phyloP scores from a whole-genome alignment of 257 asterid genomes.

The Knoxia roxburghii region DNA sequence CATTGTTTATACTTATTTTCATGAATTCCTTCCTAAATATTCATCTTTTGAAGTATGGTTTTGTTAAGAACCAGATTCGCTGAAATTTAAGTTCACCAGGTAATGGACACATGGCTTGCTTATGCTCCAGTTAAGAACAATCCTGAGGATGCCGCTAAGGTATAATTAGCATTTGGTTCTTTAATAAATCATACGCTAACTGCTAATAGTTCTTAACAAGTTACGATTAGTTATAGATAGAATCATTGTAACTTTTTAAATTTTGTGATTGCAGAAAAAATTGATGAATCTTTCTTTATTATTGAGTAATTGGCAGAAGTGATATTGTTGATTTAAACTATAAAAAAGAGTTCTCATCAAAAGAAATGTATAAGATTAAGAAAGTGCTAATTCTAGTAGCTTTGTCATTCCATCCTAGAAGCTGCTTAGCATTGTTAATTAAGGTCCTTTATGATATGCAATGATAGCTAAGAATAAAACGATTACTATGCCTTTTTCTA shows the following conservation, averaged over 20 bases:
- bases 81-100: slow-evolving; percentile 26
- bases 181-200: background rate
- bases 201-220: background rate
- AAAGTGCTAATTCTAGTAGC: background rate
- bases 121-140: slow-evolving; percentile 99
- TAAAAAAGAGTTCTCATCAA: background rate
- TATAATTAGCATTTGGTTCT: slow-evolving; percentile 19
- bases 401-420: background rate
- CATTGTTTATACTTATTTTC: slow-evolving; percentile 15
- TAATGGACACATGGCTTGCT: slow-evolving; percentile 90
- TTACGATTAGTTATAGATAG: background rate
- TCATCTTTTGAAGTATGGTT: slow-evolving; percentile 1
- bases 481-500: background rate
- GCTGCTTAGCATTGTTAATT: background rate
- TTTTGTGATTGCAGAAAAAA: background rate
- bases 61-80: background rate
- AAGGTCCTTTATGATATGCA: background rate
- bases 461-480: background rate
- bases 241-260: background rate
- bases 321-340: background rate
- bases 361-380: background rate
- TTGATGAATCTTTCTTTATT: background rate
- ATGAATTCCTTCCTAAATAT: background rate
- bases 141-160: slow-evolving; percentile 99
- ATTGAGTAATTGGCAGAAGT: background rate